phyloP scores from a whole-genome alignment of 805 yeast species.

The Lachancea mirantina region DNA sequence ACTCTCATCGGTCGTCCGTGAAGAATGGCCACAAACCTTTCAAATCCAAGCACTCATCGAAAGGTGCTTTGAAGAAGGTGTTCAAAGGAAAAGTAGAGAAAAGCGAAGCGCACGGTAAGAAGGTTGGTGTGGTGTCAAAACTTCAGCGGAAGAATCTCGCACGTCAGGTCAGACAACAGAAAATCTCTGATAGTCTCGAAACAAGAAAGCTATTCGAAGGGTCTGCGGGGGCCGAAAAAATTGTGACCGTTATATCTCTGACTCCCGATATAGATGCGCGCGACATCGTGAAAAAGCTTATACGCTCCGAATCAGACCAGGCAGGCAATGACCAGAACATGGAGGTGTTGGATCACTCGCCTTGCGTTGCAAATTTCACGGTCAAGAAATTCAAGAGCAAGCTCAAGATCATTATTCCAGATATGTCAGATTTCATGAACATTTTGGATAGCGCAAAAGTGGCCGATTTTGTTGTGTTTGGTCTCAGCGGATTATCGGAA shows the following conservation, averaged over 20 bases:
- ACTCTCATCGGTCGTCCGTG: slow-evolving; percentile 76
- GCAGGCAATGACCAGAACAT: slow-evolving; percentile 31
- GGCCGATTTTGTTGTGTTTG: slow-evolving; percentile 84
- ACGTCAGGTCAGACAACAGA: slow-evolving; percentile 68
- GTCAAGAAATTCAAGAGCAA: slow-evolving; percentile 67
- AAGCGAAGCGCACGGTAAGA: slow-evolving; percentile 35
- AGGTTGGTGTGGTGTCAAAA: slow-evolving; percentile 33
- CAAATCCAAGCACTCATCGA: slow-evolving; percentile 86
- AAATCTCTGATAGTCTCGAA: slow-evolving; percentile 52
- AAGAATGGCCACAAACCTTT: slow-evolving; percentile 84
- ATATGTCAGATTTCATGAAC: slow-evolving; percentile 54
- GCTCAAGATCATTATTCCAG: slow-evolving; percentile 66
- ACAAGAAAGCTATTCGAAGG: slow-evolving; percentile 75
- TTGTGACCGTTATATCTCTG: slow-evolving; percentile 73
- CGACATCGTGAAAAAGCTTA: slow-evolving; percentile 46
- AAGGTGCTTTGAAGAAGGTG: slow-evolving; percentile 74
- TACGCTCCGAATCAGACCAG: slow-evolving; percentile 31
- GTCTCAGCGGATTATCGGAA: slow-evolving; percentile 80
- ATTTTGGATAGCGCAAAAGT: slow-evolving; percentile 81
- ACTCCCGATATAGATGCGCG: slow-evolving; percentile 59
- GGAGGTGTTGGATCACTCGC: slow-evolving; percentile 32
- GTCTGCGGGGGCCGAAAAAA: slow-evolving; percentile 69
- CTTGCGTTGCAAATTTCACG: slow-evolving; percentile 46
- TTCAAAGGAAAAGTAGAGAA: slow-evolving; percentile 86
- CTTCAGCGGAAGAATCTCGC: slow-evolving; percentile 70